Evolutionary conservation across 768 basidiomycete species (phyloP), one percentile per base, ranked within the genome.

Genomic region (Suillus bovinus): DNA sequence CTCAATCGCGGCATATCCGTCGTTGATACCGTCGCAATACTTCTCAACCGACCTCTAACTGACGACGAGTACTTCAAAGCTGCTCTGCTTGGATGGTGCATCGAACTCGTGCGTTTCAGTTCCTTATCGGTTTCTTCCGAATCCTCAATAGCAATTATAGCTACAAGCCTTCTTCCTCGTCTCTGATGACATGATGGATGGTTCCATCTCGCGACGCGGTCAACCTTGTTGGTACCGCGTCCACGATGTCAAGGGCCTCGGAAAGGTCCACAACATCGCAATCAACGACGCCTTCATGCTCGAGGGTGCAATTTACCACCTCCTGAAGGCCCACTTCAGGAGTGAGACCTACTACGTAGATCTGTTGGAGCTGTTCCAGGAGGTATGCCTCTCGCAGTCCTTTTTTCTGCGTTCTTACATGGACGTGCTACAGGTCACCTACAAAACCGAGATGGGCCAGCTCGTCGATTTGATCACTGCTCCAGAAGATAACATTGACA

Each of bases 271-370:
- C 38, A 87, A 88, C 77, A 86, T 97, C 65, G 95, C 96, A 5
- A 90, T 98, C 79, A 98, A 98, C 80, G 96, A 99, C 73, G 80
- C 93, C 2, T 94, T 97, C 83, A 93, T 99, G 91, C 88, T 98
- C 75, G 94, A 95, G 74, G 88, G 86, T 9, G 90, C 95, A 29
- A 97, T 99, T 74, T 99, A 96, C 80, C 85, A 83, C 70, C 82
- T 99, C 50, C 80, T 99, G 71, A 95, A 92, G 78, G 84, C 83
- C 62, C 86, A 98, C 77, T 96, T 97, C 85, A 83, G 90, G 46
- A 68, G 75, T 1, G 88, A 94, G 64, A 68, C 84, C 4, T 96
- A 88, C 74, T 99, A 99, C 71, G 87, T 91, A 53, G 89, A 98
- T 70, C 76, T 99, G 24, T 74, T 99, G 50, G 96, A 99, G 71